Conservation (phyloP, 1,139 yeast species). For the Debaryomyces subglobosus region DNA sequence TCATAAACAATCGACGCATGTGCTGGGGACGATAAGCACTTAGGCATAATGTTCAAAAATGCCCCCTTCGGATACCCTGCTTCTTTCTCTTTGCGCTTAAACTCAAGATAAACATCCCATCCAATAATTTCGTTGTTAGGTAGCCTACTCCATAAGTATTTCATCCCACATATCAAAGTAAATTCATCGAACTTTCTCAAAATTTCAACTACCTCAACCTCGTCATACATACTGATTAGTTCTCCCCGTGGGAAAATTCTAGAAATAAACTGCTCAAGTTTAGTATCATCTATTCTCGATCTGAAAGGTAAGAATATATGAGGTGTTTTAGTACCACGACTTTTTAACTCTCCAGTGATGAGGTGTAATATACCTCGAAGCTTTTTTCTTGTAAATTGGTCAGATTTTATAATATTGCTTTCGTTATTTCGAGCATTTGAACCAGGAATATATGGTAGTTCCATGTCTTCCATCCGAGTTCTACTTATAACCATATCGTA, state of each 20-base stretch:
- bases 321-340: constrained; percentile 59
- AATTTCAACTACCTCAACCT: constrained; percentile 34
- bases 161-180: constrained; percentile 71
- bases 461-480: constrained; percentile 20
- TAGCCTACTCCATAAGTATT: constrained; percentile 84
- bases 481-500: constrained; percentile 16
- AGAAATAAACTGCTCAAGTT: constrained; percentile 55
- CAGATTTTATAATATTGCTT: constrained; percentile 16
- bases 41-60: constrained; percentile 80
- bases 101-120: constrained; percentile 80
- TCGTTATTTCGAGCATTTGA: constrained; percentile 2
- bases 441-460: constrained; percentile 32
- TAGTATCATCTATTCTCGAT: constrained; percentile 61
- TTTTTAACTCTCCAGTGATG: constrained; percentile 67
- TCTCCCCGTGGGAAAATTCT: constrained; percentile 58
- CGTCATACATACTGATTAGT: constrained; percentile 34
- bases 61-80: constrained; percentile 70
- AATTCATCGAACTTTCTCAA: constrained; percentile 58
- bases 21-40: constrained; percentile 77
- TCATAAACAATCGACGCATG: constrained; percentile 91
- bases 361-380: constrained; percentile 65
- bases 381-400: constrained; percentile 63
- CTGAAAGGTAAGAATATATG: constrained; percentile 71
- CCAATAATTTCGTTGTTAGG: constrained; percentile 83
- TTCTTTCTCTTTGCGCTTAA: constrained; percentile 64